A percentile compares a stretch with the other conserved stretches of the same genome.
phyloP scores from a whole-genome alignment of 78 protist genomes.

The Cyanophora paradoxa region DNA sequence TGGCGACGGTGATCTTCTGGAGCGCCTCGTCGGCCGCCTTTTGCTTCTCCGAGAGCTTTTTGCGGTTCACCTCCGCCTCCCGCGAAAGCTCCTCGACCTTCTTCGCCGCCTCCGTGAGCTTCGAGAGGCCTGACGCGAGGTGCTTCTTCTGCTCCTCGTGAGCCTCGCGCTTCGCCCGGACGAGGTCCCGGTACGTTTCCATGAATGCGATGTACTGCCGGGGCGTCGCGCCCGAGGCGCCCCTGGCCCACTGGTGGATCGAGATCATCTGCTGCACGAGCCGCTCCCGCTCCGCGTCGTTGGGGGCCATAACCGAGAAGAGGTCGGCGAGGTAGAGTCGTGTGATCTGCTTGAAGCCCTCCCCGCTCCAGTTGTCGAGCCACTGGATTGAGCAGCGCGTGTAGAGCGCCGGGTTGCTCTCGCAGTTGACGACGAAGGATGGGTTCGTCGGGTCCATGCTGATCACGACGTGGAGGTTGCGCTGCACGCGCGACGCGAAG shows the following conservation, averaged over 20 bases:
- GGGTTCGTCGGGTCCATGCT: conserved; percentile 49
- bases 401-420: conserved; percentile 76
- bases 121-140: conserved; percentile 38
- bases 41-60: conserved; percentile 40
- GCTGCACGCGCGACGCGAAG: conserved; percentile 45
- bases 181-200: conserved; percentile 6
- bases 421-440: conserved; percentile 37
- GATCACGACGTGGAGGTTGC: conserved; percentile 57
- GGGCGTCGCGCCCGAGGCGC: conserved; percentile 30
- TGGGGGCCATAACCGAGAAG: too few relatives aligned
- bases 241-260: conserved; percentile 7
- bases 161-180: conserved; percentile 1
- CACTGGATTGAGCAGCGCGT: conserved; percentile 51
- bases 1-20: conserved; percentile 42
- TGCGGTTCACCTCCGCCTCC: conserved; percentile 45
- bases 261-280: neutral
- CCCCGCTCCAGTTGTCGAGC: conserved; percentile 43
- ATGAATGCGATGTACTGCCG: conserved; percentile 20
- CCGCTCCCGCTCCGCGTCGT: too few relatives aligned
- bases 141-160: neutral
- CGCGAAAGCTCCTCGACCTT: conserved; percentile 49
- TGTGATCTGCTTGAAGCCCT: neutral
- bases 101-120: conserved; percentile 48
- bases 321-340: too few relatives aligned
- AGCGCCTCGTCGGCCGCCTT: conserved; percentile 61